Percentiles rank a stretch among this genome's conserved stretches.
Evolutionary conservation across 2,329 filamentous ascomycete species (phyloP).

Genomic region (Colletotrichum agaves): DNA sequence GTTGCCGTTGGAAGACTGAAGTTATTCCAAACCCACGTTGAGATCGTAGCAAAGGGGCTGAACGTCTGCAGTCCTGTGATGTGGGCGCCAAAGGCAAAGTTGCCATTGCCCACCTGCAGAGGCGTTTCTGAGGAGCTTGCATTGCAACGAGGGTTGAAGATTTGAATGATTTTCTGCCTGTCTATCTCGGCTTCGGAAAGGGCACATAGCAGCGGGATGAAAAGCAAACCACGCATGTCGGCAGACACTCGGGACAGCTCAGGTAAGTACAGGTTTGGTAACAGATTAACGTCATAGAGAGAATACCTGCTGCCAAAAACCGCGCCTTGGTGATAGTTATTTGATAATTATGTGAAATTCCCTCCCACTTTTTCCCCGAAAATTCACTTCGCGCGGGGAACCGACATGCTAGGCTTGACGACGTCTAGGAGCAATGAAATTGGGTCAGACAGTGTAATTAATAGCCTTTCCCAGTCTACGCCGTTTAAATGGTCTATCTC

Average conservation of each 20-base stretch:
- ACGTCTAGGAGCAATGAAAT: neutral
- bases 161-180: conserved; percentile 48
- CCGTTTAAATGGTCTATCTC: neutral
- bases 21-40: conserved; percentile 62
- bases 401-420: conserved; percentile 6
- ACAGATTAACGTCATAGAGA: no score
- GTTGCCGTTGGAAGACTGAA: conserved; percentile 56
- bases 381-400: conserved; percentile 2
- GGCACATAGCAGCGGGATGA: conserved; percentile 36
- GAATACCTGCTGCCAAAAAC: no score
- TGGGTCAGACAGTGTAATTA: neutral
- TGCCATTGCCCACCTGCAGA: conserved; percentile 61
- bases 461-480: neutral
- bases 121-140: conserved; percentile 61
- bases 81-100: conserved; percentile 60
- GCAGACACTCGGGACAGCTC: neutral
- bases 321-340: neutral
- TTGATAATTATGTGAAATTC: neutral
- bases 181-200: conserved; percentile 43
- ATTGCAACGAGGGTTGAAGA: conserved; percentile 60
- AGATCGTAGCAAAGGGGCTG: conserved; percentile 58
- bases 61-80: conserved; percentile 60
- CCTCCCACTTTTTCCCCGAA: neutral
- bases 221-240: conserved; percentile 15
- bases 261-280: neutral